Evolutionary conservation across 805 yeast genomes (phyloP).

Genomic region (Cyberlindnera bimundalis): DNA sequence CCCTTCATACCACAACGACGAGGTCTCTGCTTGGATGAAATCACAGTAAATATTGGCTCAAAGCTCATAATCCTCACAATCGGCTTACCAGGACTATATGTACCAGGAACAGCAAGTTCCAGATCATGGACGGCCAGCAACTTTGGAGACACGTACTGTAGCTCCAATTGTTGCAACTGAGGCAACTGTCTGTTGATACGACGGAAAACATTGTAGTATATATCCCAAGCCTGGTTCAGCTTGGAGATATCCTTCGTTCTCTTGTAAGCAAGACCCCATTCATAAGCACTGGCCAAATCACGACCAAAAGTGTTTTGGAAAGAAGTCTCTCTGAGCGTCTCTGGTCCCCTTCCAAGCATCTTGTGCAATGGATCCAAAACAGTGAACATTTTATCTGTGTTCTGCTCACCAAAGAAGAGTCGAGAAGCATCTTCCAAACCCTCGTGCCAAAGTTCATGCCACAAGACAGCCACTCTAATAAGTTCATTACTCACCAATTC

Average conservation of each 20-base stretch:
- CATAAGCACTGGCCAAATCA: constrained; percentile 87
- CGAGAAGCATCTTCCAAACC: constrained; percentile 96
- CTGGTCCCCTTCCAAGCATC: constrained; percentile 82
- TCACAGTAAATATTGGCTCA: constrained; percentile 81
- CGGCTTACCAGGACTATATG: constrained; percentile 82
- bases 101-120: constrained; percentile 91
- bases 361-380: constrained; percentile 87
- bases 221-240: constrained; percentile 96
- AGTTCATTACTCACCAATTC: constrained; percentile 92
- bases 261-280: constrained; percentile 86
- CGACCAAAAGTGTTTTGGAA: constrained; percentile 92
- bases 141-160: constrained; percentile 93
- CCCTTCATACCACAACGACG: constrained; percentile 78
- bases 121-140: constrained; percentile 73
- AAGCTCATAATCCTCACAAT: constrained; percentile 68
- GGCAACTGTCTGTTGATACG: constrained; percentile 87
- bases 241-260: constrained; percentile 83
- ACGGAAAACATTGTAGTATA: constrained; percentile 89
- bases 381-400: constrained; percentile 90
- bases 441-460: constrained; percentile 99
- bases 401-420: constrained; percentile 88
- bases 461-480: constrained; percentile 89
- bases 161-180: constrained; percentile 77
- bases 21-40: constrained; percentile 95
- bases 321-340: constrained; percentile 87